A percentile compares a stretch with the other conserved stretches of the same genome.
phyloP scores from a whole-genome alignment of 2,329 filamentous ascomycete species.

The Kalaharituber pfeilii region DNA sequence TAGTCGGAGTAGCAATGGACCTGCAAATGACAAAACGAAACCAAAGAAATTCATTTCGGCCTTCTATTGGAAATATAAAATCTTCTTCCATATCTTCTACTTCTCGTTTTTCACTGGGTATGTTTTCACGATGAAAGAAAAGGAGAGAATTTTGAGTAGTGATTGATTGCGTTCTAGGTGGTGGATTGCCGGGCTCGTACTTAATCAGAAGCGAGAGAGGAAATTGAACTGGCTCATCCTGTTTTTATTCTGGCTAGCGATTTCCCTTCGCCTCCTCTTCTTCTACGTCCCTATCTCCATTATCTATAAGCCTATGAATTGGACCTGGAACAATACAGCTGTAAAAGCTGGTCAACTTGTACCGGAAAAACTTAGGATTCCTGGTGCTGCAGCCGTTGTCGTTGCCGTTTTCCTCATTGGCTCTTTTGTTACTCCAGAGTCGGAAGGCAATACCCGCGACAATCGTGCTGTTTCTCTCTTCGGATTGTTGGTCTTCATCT shows the following conservation, averaged over 20 bases:
- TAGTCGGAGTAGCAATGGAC: background rate
- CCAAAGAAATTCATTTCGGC: background rate
- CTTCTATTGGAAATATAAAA: constrained; percentile 33
- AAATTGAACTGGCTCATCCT: constrained; percentile 57
- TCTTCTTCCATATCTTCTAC: constrained; percentile 33
- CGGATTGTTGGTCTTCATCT: constrained; percentile 55
- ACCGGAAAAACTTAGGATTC: constrained; percentile 47
- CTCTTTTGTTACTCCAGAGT: constrained; percentile 54
- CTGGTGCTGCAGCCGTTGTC: constrained; percentile 45
- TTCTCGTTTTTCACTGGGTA: constrained; percentile 32
- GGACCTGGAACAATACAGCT: constrained; percentile 49
- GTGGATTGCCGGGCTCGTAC: constrained; percentile 59
- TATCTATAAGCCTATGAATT: constrained; percentile 48
- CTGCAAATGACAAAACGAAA: no score
- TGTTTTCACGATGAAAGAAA: no score
- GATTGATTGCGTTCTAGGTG: no score
- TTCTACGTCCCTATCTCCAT: constrained; percentile 53
- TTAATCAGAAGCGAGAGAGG: constrained; percentile 39
- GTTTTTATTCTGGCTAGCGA: constrained; percentile 61
- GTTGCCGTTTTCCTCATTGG: constrained; percentile 60
- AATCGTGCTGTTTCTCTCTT: constrained; percentile 70
- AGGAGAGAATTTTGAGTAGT: no score
- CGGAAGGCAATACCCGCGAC: constrained; percentile 55
- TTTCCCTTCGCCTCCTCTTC: constrained; percentile 56
- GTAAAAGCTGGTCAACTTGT: constrained; percentile 42